These are phyloP conservation scores for Rosa lucieae DNA, from an alignment of 306 rosid genomes.

Conservation along the genomic window DNA sequence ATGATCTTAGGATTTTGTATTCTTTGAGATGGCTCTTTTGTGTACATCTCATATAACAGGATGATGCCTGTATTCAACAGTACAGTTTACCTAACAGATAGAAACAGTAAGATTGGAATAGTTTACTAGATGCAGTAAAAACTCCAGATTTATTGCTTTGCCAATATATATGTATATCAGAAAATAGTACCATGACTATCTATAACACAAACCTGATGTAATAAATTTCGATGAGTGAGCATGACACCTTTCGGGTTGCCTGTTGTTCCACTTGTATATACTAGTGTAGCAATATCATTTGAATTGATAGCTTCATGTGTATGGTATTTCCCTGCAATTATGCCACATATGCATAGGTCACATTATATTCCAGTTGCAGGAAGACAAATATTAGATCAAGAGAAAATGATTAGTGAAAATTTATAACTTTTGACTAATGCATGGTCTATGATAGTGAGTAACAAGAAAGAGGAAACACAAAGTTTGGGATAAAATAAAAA, in stretches of 20 bases:
- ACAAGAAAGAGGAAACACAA: not conserved
- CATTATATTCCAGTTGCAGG: not conserved
- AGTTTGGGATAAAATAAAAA: not conserved
- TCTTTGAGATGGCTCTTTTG: not conserved
- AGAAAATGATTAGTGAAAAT: not conserved
- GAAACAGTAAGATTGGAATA: not conserved
- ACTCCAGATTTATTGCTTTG: not conserved
- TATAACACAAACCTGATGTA: constrained; percentile 75
- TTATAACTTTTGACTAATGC: not conserved
- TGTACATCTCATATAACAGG: not conserved
- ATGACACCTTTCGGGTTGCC: constrained; percentile 95
- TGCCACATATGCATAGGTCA: not conserved
- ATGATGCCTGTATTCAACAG: not conserved
- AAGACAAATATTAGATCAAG: not conserved
- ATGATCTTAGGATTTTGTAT: not conserved
- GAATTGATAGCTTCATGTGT: constrained; percentile 61
- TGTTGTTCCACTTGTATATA: constrained; percentile 95
- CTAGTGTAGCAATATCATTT: constrained; percentile 82
- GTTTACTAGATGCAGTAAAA: not conserved
- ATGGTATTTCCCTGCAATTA: constrained; percentile 51
- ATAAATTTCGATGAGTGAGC: constrained; percentile 85
- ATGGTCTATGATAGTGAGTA: not conserved
- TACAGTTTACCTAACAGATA: not conserved
- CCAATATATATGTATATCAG: not conserved
- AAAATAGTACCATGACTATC: not conserved